These are phyloP conservation scores for Limnanthes douglasii DNA, from an alignment of 345 rosid species.

Conservation along the genomic window DNA sequence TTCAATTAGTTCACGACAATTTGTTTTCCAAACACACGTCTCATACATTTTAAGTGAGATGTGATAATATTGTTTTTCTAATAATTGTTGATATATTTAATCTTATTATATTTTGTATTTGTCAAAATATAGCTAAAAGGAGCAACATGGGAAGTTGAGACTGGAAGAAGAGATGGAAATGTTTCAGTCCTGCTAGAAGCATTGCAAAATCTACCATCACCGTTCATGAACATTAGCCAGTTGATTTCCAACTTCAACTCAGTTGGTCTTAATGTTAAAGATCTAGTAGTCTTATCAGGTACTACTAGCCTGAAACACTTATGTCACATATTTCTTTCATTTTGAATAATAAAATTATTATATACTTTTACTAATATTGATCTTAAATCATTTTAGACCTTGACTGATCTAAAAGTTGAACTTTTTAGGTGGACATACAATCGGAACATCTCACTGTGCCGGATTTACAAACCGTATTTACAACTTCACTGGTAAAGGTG, in stretches of 20 bases:
- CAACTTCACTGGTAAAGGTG: conserved; percentile 38
- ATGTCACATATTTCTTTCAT: not conserved
- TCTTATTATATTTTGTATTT: too few relatives aligned
- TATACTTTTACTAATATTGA: not conserved
- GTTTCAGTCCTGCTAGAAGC: conserved; percentile 17
- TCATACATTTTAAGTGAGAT: not conserved
- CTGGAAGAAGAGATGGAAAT: conserved; percentile 42
- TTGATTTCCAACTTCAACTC: conserved; percentile 9
- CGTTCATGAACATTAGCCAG: conserved; percentile 10
- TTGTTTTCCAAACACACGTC: too few relatives aligned
- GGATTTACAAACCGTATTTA: conserved; percentile 22
- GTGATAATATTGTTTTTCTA: not conserved
- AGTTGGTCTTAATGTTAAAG: conserved; percentile 19
- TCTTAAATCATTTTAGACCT: too few relatives aligned
- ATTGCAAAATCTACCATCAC: conserved; percentile 8
- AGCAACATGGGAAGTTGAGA: conserved; percentile 19
- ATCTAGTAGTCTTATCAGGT: conserved; percentile 31
- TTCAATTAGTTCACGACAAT: not conserved
- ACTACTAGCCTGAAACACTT: not conserved
- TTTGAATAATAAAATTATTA: not conserved
- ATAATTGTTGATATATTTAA: not conserved
- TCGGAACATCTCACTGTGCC: conserved; percentile 39
- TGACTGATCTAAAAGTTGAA: too few relatives aligned
- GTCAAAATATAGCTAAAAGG: conserved; percentile 22
- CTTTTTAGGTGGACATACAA: conserved; percentile 28